Conservation (phyloP, 1,284 basidiomycete genomes). For the Hemileccinum hortonii region DNA sequence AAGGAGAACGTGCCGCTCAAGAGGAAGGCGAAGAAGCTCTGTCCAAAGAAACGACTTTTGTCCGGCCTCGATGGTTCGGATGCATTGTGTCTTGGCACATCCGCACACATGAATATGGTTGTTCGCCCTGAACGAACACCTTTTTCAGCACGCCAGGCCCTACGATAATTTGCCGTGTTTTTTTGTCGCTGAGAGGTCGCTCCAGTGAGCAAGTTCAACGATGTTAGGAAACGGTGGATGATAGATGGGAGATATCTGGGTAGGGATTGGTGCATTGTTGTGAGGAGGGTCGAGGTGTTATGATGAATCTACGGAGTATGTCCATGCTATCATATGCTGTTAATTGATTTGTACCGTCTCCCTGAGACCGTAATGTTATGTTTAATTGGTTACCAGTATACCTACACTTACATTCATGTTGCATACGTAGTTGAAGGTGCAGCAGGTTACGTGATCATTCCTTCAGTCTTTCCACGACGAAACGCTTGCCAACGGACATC, state of each 20-base stretch:
- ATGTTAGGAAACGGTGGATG: background rate
- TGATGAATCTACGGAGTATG: conserved; percentile 22
- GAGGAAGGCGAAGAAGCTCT: conserved; percentile 42
- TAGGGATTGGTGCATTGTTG: conserved; percentile 6
- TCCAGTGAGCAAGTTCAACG: background rate
- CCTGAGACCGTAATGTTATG: conserved; percentile 31
- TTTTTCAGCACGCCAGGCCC: conserved; percentile 18
- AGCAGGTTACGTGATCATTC: too few species aligned
- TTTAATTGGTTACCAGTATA: conserved; percentile 20
- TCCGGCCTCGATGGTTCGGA: conserved; percentile 14
- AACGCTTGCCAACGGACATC: background rate
- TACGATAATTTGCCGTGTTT: conserved; percentile 17
- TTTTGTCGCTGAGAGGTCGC: background rate
- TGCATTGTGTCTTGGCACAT: conserved; percentile 16
- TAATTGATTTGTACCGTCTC: conserved; percentile 34
- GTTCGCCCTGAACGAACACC: conserved; percentile 13
- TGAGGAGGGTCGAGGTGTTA: conserved; percentile 7
- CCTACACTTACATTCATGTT: background rate
- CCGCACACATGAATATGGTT: conserved; percentile 11
- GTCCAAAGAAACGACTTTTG: conserved; percentile 25
- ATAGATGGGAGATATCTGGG: background rate
- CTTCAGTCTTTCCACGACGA: conserved; percentile 1
- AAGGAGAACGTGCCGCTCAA: conserved; percentile 59
- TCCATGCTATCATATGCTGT: conserved; percentile 31
- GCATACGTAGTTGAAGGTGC: too few species aligned